These are phyloP conservation scores for Austroboletus niveus DNA, from an alignment of 1,284 basidiomycete genomes.

Conservation along the genomic window DNA sequence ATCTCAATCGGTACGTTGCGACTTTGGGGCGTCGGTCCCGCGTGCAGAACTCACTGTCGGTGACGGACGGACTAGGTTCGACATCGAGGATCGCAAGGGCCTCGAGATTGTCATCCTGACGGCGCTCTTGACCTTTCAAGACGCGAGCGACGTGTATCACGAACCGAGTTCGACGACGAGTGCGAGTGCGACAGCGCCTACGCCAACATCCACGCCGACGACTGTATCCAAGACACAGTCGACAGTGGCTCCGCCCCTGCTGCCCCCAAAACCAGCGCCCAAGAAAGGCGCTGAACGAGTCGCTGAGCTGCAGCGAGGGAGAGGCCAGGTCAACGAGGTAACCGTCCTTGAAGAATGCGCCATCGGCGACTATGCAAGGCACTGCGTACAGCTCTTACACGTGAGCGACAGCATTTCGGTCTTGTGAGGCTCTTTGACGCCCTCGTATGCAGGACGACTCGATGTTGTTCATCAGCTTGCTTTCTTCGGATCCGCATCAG, in stretches of 20 bases:
- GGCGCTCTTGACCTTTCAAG: constrained; percentile 73
- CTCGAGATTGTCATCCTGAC: constrained; percentile 79
- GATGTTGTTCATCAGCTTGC: constrained; percentile 74
- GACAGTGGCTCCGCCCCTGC: constrained; percentile 33
- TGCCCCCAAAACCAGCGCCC: constrained; percentile 61
- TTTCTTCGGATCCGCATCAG: constrained; percentile 59
- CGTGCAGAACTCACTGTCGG: too few relatives aligned
- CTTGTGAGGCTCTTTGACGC: too few relatives aligned
- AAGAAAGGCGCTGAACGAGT: constrained; percentile 65
- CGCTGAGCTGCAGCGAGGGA: constrained; percentile 61
- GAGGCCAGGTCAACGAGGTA: constrained; percentile 72
- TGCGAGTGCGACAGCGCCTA: constrained; percentile 6
- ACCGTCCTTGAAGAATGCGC: constrained; percentile 64
- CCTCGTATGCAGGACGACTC: constrained; percentile 57
- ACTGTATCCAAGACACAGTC: not conserved
- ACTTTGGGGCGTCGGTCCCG: too few relatives aligned
- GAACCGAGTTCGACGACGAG: constrained; percentile 12
- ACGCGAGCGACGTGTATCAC: constrained; percentile 61
- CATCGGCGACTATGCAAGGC: constrained; percentile 64
- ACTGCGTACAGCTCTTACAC: constrained; percentile 63
- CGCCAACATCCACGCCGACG: constrained; percentile 6
- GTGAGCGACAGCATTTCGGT: constrained; percentile 31
- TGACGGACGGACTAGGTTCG: constrained; percentile 52
- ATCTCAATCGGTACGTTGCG: constrained; percentile 58
- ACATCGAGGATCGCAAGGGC: constrained; percentile 78